phyloP scores from a whole-genome alignment of 2,329 filamentous ascomycete genomes.

The Neurospora sp. region DNA sequence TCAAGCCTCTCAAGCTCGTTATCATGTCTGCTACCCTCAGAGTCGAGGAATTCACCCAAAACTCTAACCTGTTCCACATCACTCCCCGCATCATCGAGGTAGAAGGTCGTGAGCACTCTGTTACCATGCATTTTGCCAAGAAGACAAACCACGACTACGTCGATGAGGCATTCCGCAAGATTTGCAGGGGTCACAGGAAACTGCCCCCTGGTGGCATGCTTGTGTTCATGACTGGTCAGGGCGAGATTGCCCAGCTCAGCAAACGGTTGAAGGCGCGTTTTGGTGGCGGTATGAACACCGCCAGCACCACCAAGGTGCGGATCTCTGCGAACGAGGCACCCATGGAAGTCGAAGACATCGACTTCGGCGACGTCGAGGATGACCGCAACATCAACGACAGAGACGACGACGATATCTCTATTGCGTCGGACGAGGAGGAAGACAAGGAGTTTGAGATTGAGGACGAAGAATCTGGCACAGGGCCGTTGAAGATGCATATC shows the following conservation, averaged over 20 bases:
- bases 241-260: conserved; percentile 78
- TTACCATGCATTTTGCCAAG: conserved; percentile 80
- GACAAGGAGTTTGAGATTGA: conserved; percentile 60
- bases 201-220: conserved; percentile 84
- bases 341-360: conserved; percentile 77
- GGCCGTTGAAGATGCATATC: conserved; percentile 68
- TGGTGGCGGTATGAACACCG: conserved; percentile 41
- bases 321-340: conserved; percentile 69
- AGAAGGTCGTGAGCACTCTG: conserved; percentile 84
- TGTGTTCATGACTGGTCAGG: conserved; percentile 88
- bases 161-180: conserved; percentile 80
- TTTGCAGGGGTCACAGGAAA: conserved; percentile 78
- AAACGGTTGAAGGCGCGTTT: conserved; percentile 64
- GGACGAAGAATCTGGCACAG: conserved; percentile 47
- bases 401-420: conserved; percentile 44
- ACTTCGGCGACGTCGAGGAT: conserved; percentile 56
- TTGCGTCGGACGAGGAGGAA: conserved; percentile 48
- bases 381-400: conserved; percentile 53
- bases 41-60: conserved; percentile 83
- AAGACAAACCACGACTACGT: conserved; percentile 80
- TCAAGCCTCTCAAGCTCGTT: conserved; percentile 78
- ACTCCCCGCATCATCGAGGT: conserved; percentile 79
- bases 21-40: conserved; percentile 97
- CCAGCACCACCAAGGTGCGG: conserved; percentile 56
- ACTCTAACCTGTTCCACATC: conserved; percentile 64